phyloP scores from a whole-genome alignment of 495 filamentous ascomycete genomes.

The Mycothermus thermophilus region DNA sequence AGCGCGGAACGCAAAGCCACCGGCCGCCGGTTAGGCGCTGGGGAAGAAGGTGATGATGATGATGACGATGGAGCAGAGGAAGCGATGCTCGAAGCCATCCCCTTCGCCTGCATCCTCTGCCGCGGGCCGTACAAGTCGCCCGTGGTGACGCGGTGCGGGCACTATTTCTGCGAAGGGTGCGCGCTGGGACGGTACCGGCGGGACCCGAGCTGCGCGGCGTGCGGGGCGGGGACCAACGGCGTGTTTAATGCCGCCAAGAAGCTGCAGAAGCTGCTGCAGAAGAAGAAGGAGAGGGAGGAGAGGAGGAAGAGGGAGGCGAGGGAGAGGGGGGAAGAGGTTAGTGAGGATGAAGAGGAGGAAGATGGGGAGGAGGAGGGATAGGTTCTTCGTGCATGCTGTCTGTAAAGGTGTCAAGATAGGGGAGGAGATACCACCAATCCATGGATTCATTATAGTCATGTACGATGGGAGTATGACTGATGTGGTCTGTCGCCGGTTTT shows the following conservation, averaged over 20 bases:
- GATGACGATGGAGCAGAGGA: slow-evolving; percentile 59
- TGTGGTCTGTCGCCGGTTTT: no score
- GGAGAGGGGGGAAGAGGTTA: no score
- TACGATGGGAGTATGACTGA: no score
- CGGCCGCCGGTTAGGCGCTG: slow-evolving; percentile 21
- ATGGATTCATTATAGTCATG: no score
- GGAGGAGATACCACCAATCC: no score
- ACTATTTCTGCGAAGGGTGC: slow-evolving; percentile 90
- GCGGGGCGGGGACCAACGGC: slow-evolving; percentile 69
- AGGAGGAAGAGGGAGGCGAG: slow-evolving; percentile 55
- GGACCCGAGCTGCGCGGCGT: slow-evolving; percentile 72
- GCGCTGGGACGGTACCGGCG: slow-evolving; percentile 68
- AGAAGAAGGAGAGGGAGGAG: slow-evolving; percentile 59
- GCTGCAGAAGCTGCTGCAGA: slow-evolving; percentile 65
- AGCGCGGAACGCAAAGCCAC: slow-evolving; percentile 37
- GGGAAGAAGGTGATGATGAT: slow-evolving; percentile 25
- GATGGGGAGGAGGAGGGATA: slow-evolving; percentile 47
- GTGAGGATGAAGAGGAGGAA: slow-evolving; percentile 57
- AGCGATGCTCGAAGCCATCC: slow-evolving; percentile 69
- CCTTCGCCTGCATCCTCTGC: slow-evolving; percentile 93
- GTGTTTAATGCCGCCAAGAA: slow-evolving; percentile 85
- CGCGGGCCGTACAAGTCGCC: slow-evolving; percentile 65
- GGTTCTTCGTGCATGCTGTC: no score
- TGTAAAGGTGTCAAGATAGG: no score
- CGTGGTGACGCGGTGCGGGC: slow-evolving; percentile 78